phyloP scores from a whole-genome alignment of 352 stramenopile species.

The Phytophthora fragariaefolia region DNA sequence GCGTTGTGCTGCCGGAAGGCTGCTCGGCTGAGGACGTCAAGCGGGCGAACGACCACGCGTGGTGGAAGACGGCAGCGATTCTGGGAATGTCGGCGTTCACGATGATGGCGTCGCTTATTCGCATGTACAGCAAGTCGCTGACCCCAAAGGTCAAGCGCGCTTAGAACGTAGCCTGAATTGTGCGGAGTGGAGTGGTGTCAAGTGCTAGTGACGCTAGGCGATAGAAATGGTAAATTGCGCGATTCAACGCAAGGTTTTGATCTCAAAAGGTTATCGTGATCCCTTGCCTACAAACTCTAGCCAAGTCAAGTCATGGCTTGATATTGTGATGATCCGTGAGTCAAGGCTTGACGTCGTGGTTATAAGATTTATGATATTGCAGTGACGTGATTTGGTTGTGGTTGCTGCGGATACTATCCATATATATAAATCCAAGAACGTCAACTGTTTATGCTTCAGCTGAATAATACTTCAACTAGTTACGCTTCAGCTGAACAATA shows the following conservation, averaged over 20 bases:
- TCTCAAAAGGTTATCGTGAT: no score
- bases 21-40: slow-evolving; percentile 57
- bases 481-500: slow-evolving; percentile 8
- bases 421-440: slow-evolving; percentile 23
- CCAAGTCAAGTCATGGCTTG: no score
- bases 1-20: slow-evolving; percentile 33
- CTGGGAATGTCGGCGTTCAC: slow-evolving; percentile 63
- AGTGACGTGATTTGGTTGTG: no score
- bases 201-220: background rate
- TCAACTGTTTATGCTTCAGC: slow-evolving; percentile 16
- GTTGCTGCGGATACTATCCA: no score
- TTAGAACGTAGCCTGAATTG: slow-evolving; percentile 27
- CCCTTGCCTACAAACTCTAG: no score
- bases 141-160: slow-evolving; percentile 68
- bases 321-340: no score
- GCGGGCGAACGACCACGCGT: slow-evolving; percentile 44
- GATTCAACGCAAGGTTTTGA: slow-evolving; percentile 11
- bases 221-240: slow-evolving; percentile 11
- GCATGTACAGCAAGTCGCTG: slow-evolving; percentile 71
- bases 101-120: slow-evolving; percentile 65
- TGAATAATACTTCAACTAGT: slow-evolving; percentile 12
- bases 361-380: no score
- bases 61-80: slow-evolving; percentile 64
- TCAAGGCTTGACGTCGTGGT: no score
- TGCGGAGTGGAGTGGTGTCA: background rate